A percentile compares a stretch with the other conserved stretches of the same genome.
These are phyloP conservation scores for Lolium perenne DNA, from an alignment of 176 grass and related monocot species.

Conservation along the genomic window DNA sequence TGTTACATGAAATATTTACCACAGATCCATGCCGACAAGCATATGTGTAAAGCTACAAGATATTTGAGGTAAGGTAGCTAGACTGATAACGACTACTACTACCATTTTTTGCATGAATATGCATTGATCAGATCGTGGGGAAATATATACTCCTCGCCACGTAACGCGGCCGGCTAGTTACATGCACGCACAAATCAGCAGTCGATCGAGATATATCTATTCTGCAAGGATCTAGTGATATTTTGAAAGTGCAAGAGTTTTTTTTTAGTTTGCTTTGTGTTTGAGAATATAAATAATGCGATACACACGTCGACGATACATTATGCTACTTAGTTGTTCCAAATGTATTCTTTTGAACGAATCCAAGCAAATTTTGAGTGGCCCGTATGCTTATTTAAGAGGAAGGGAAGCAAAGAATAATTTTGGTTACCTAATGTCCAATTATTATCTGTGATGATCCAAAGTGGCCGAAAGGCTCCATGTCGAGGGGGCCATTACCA, in stretches of 20 bases:
- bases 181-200: slow-evolving; percentile 2
- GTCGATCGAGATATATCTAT: neutral
- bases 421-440: slow-evolving; percentile 16
- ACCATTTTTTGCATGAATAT: slow-evolving; percentile 9
- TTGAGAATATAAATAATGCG: neutral
- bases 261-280: neutral
- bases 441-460: slow-evolving; percentile 32
- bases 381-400: neutral
- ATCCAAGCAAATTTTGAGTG: slow-evolving; percentile 29
- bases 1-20: neutral
- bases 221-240: neutral
- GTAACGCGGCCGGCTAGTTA: neutral
- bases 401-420: slow-evolving; percentile 41
- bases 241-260: neutral
- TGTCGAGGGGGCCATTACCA: slow-evolving; percentile 23
- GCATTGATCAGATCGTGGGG: slow-evolving; percentile 1
- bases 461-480: slow-evolving; percentile 61
- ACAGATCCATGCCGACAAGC: neutral
- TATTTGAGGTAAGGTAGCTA: neutral
- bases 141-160: slow-evolving; percentile 1
- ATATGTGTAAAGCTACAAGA: slow-evolving; percentile 24
- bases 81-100: neutral
- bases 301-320: slow-evolving; percentile 34
- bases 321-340: slow-evolving; percentile 6
- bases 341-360: neutral